Percentiles rank a stretch among this genome's conserved stretches.
Evolutionary conservation across 148 eudicot genomes (phyloP).

Genomic region (Beta vulgaris): DNA sequence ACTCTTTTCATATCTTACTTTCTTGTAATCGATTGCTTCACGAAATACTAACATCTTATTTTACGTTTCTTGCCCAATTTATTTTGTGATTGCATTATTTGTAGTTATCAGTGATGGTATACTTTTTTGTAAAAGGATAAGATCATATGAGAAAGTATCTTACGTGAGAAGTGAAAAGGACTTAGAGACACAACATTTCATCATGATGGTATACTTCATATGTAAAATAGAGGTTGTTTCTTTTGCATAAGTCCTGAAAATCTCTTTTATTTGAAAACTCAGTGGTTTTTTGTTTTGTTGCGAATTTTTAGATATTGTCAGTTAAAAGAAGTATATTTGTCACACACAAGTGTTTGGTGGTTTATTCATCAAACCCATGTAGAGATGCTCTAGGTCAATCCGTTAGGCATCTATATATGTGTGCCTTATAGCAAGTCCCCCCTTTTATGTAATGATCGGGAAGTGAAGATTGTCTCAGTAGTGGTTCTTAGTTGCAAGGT

Average conservation of each 20-base stretch:
- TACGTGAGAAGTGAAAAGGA: too few species aligned
- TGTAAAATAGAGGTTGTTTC: background rate
- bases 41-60: background rate
- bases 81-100: background rate
- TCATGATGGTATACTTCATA: too few species aligned
- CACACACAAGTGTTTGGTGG: background rate
- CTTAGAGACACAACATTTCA: too few species aligned
- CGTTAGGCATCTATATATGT: background rate
- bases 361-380: background rate
- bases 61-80: background rate
- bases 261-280: background rate
- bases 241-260: background rate
- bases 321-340: background rate
- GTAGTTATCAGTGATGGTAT: background rate
- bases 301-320: background rate
- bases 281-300: background rate
- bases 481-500: too few species aligned
- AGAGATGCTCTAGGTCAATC: background rate
- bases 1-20: constrained; percentile 1
- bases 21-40: background rate
- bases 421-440: too few species aligned
- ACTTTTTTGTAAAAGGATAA: too few species aligned
- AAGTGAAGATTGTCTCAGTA: too few species aligned
- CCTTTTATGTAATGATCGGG: too few species aligned
- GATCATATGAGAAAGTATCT: too few species aligned